A percentile compares a stretch with the other conserved stretches of the same genome.
These are phyloP conservation scores for Trypanosoma vivax DNA, from an alignment of 208 protist genomes.

Conservation along the genomic window DNA sequence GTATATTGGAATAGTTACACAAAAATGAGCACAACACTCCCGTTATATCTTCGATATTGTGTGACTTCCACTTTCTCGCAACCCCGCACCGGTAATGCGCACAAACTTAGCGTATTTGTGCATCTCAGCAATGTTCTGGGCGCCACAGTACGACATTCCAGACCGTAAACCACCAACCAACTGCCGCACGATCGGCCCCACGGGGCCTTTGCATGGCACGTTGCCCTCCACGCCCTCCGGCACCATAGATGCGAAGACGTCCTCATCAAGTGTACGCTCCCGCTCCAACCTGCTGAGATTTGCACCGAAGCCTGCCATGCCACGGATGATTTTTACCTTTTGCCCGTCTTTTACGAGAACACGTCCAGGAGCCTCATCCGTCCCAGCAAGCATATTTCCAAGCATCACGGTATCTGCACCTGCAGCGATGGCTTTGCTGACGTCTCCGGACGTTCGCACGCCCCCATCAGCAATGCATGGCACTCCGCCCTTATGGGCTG, in stretches of 20 bases:
- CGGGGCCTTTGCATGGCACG: conserved; percentile 78
- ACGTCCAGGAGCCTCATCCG: conserved; percentile 80
- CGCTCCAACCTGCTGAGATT: conserved; percentile 88
- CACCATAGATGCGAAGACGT: conserved; percentile 83
- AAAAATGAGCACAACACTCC: background rate
- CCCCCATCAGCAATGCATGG: conserved; percentile 90
- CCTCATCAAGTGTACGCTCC: conserved; percentile 70
- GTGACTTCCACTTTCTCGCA: conserved; percentile 84
- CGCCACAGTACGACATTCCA: conserved; percentile 88
- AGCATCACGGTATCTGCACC: conserved; percentile 88
- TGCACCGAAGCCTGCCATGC: conserved; percentile 87
- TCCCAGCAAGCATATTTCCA: conserved; percentile 86
- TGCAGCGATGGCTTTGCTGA: conserved; percentile 86
- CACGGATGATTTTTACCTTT: conserved; percentile 89
- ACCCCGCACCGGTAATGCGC: conserved; percentile 72
- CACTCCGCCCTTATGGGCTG: conserved; percentile 55
- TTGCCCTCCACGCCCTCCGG: conserved; percentile 87
- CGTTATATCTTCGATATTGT: conserved; percentile 84
- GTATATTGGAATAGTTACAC: no score
- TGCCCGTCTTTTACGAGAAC: conserved; percentile 87
- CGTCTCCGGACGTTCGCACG: conserved; percentile 72
- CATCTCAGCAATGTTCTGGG: conserved; percentile 71
- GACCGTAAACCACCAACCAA: conserved; percentile 85
- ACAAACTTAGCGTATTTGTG: conserved; percentile 73
- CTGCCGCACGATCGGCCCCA: conserved; percentile 72